phyloP scores from a whole-genome alignment of 805 yeast genomes.

The Nakazawaea siamensis region DNA sequence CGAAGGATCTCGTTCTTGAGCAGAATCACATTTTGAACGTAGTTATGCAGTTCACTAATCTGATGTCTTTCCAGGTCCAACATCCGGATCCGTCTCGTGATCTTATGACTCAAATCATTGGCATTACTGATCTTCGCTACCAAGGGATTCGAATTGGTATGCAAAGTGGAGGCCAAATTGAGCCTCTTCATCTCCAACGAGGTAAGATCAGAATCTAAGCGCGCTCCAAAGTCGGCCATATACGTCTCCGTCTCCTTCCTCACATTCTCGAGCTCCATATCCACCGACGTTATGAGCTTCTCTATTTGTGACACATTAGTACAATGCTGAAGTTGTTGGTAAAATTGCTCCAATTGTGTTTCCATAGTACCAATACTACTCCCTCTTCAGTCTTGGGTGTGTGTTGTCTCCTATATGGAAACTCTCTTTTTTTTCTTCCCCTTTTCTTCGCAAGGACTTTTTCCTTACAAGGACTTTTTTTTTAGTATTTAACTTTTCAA shows the following conservation, averaged over 20 bases:
- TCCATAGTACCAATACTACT: no score
- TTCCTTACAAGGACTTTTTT: no score
- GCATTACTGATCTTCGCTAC: slow-evolving; percentile 49
- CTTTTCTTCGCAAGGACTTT: no score
- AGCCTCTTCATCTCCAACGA: slow-evolving; percentile 5
- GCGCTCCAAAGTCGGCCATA: neutral
- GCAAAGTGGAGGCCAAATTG: slow-evolving; percentile 5
- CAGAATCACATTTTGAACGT: slow-evolving; percentile 57
- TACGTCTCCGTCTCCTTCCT: neutral
- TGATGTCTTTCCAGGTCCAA: slow-evolving; percentile 64
- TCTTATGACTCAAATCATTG: slow-evolving; percentile 52
- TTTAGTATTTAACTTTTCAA: no score
- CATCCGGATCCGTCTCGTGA: slow-evolving; percentile 61
- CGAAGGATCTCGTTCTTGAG: slow-evolving; percentile 58
- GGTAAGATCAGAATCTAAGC: slow-evolving; percentile 2
- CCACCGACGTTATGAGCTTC: slow-evolving; percentile 1
- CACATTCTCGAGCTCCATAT: neutral
- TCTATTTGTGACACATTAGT: slow-evolving; percentile 2
- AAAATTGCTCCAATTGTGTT: neutral
- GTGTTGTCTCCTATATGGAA: neutral
- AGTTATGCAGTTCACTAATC: slow-evolving; percentile 52
- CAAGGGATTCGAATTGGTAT: slow-evolving; percentile 41
- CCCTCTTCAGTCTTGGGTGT: no score
- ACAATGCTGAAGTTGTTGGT: slow-evolving; percentile 4
- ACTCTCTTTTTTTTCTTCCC: no score